Percentiles rank a stretch among this genome's conserved stretches.
Conservation (phyloP, 139 green algal species). For the Gonium pectorale region DNA sequence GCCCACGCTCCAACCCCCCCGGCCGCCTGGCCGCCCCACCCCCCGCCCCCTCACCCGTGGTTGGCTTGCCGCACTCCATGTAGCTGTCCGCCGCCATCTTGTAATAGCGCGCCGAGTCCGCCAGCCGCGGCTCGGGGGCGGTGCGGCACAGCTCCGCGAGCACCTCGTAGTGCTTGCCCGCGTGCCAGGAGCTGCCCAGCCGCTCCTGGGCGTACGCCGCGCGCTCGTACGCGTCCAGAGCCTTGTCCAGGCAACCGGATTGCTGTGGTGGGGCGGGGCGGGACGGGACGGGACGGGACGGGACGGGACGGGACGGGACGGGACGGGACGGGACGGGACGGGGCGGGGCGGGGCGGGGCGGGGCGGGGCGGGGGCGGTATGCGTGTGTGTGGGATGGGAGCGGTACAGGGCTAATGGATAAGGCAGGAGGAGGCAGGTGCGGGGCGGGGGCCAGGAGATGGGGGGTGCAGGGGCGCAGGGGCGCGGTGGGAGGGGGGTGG, state of each 20-base stretch:
- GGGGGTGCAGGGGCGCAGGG: too few relatives aligned
- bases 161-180: slow-evolving; percentile 77
- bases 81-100: slow-evolving; percentile 69
- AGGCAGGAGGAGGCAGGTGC: neutral
- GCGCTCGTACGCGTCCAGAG: slow-evolving; percentile 73
- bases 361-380: too few relatives aligned
- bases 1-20: neutral
- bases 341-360: too few relatives aligned
- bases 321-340: too few relatives aligned
- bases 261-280: slow-evolving; percentile 54
- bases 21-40: neutral
- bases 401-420: too few relatives aligned
- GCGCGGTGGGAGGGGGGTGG: too few relatives aligned
- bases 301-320: too few relatives aligned
- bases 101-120: slow-evolving; percentile 57
- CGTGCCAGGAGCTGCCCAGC: slow-evolving; percentile 79
- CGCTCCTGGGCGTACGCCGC: slow-evolving; percentile 77
- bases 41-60: slow-evolving; percentile 48
- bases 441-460: too few relatives aligned
- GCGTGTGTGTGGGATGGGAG: too few relatives aligned
- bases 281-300: too few relatives aligned
- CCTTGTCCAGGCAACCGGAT: slow-evolving; percentile 61
- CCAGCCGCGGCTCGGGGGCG: slow-evolving; percentile 17
- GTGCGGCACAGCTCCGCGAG: slow-evolving; percentile 53
- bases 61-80: slow-evolving; percentile 62